Evolutionary conservation across 2,329 filamentous ascomycete genomes (phyloP).

Genomic region (Aotearoamyces nothofagi): DNA sequence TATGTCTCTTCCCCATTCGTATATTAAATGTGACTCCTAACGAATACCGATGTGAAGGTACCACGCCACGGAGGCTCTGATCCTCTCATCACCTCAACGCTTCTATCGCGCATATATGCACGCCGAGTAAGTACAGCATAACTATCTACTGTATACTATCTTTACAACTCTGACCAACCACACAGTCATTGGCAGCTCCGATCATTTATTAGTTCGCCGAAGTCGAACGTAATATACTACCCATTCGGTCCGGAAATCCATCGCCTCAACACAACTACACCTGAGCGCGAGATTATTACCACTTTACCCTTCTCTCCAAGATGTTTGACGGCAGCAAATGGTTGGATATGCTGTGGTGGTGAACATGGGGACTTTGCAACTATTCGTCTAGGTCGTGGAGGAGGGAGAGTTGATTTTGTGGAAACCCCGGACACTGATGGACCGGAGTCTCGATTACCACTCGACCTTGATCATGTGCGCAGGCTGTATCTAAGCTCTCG

Average conservation of each 20-base stretch:
- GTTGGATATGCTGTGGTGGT: constrained; percentile 84
- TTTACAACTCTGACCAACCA: background rate
- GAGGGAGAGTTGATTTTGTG: too few species aligned
- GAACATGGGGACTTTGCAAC: constrained; percentile 66
- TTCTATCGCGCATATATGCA: constrained; percentile 54
- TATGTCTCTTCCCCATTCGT: constrained; percentile 20
- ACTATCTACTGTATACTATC: constrained; percentile 4
- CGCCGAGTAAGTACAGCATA: constrained; percentile 39
- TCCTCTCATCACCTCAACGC: constrained; percentile 43
- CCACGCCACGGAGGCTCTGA: constrained; percentile 49
- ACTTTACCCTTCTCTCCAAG: constrained; percentile 59
- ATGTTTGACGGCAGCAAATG: constrained; percentile 73
- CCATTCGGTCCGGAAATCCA: constrained; percentile 61
- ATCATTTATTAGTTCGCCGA: constrained; percentile 72
- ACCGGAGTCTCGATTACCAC: constrained; percentile 32
- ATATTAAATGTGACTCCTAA: too few species aligned
- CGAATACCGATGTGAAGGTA: constrained; percentile 34
- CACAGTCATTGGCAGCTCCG: constrained; percentile 74
- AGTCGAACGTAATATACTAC: constrained; percentile 69
- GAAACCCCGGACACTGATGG: background rate
- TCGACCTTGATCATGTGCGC: constrained; percentile 26
- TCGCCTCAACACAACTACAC: constrained; percentile 51
- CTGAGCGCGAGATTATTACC: constrained; percentile 59
- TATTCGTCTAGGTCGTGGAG: constrained; percentile 1
- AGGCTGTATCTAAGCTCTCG: constrained; percentile 8